Conservation (phyloP, 2,329 filamentous ascomycete species). For the Penicillium vulpinum region DNA sequence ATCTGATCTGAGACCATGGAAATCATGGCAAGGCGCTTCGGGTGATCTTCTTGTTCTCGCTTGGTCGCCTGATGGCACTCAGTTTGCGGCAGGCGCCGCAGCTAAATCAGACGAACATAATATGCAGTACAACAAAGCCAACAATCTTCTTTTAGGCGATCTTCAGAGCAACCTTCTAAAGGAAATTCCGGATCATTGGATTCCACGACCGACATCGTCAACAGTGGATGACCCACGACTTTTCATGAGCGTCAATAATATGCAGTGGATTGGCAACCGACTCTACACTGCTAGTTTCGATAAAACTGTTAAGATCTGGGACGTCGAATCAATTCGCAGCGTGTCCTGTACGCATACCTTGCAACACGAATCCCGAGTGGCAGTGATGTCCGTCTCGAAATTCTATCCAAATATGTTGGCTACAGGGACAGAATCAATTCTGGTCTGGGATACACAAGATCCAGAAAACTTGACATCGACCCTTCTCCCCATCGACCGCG, state of each 20-base stretch:
- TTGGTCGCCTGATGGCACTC: constrained; percentile 57
- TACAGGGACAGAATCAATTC: constrained; percentile 47
- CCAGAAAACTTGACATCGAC: constrained; percentile 23
- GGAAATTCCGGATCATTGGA: constrained; percentile 57
- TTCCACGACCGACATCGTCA: constrained; percentile 42
- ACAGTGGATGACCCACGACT: constrained; percentile 53
- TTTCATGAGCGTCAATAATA: constrained; percentile 58
- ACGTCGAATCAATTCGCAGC: constrained; percentile 31
- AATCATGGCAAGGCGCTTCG: constrained; percentile 58
- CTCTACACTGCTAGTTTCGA: constrained; percentile 60
- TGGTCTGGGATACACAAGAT: constrained; percentile 40
- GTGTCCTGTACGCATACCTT: constrained; percentile 39
- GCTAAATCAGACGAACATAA: constrained; percentile 56
- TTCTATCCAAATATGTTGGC: constrained; percentile 46
- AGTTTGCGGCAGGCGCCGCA: constrained; percentile 59
- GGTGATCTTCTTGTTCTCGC: constrained; percentile 58
- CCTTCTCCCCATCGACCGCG: constrained; percentile 27
- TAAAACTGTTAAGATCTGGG: constrained; percentile 58
- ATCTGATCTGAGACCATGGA: constrained; percentile 46
- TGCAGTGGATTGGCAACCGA: constrained; percentile 52
- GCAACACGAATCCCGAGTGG: constrained; percentile 50
- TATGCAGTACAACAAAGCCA: constrained; percentile 61
- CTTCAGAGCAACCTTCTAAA: constrained; percentile 42
- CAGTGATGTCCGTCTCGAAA: constrained; percentile 51
- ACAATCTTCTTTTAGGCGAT: constrained; percentile 59